Base-by-base conservation (phyloP, 2,329 filamentous ascomycete species). In the Calonectria crousiana region DNA sequence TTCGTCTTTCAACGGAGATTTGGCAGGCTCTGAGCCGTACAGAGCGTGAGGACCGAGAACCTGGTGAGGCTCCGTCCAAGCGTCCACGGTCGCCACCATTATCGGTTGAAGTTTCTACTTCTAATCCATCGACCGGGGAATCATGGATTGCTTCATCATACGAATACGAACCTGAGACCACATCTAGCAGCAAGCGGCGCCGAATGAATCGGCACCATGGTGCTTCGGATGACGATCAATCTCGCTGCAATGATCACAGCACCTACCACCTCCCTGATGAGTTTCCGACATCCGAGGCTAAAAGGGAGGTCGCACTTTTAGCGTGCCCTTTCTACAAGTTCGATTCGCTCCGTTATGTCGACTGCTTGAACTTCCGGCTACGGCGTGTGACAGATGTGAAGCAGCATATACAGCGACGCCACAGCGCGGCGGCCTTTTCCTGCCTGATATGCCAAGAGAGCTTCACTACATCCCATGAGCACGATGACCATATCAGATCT, bases 301-400 rank as follows among this genome's bases (percentile, higher is more conserved):
- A 32, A 32, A 9, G 9, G 30, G 5, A 32, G 30, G 30, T 6
- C 41, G 8, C 16, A 6, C 20, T 3, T 44, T 73, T 76, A 51
- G 75, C 76, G 9, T 78, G 76, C 18, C 76, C 76, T 0, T 78
- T 74, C 26, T 78, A 69, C 65, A 47, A 67, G 6, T 60, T 38
- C 34, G 64, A 67, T 65, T 71, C 76, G 6, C 56, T 69, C 23
- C 69, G 52, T 3, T 67, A 78, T 38, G 56, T 47, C 3, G 71
- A 72, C 16, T 78, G 77, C 49, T 64, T 76, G 64, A 76, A 68
- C 30, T 69, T 65, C 52, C 72, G 70, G 36, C 69, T 78, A n/a
- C 69, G 62, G 1, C 74, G 77, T 13, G 76, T 78, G 28, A 71
- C 72, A 44, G 77, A 78, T 36, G 77, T 78, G 53, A 78, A 77